Percentiles rank a stretch among this genome's conserved stretches.
Conservation (phyloP, 805 yeast species). For the Sugiyamaella valdiviana region DNA sequence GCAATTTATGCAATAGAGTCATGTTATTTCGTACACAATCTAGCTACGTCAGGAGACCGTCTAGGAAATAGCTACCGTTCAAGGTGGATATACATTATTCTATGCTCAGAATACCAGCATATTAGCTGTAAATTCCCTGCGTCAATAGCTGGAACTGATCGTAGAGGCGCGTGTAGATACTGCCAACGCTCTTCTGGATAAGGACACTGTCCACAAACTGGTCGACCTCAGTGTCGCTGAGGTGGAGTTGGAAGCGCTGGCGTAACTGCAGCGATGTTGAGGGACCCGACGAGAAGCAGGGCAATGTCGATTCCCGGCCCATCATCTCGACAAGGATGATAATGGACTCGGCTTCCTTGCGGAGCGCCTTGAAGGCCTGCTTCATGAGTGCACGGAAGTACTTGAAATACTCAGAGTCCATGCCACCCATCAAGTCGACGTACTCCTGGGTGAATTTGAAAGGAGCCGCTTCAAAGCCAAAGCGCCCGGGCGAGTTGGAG, state of each 20-base stretch:
- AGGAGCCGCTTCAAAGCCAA: slow-evolving; percentile 97
- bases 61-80: too few relatives aligned
- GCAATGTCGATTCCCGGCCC: slow-evolving; percentile 85
- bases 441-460: slow-evolving; percentile 89
- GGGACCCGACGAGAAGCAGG: slow-evolving; percentile 86
- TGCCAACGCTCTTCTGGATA: slow-evolving; percentile 77
- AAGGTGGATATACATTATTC: not conserved
- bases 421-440: slow-evolving; percentile 80
- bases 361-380: slow-evolving; percentile 64
- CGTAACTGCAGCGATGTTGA: slow-evolving; percentile 71
- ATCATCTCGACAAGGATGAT: slow-evolving; percentile 83
- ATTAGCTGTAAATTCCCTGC: slow-evolving; percentile 72
- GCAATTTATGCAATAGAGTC: too few relatives aligned
- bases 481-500: slow-evolving; percentile 93
- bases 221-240: slow-evolving; percentile 67
- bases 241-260: slow-evolving; percentile 70
- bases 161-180: slow-evolving; percentile 83
- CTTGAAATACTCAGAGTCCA: slow-evolving; percentile 52
- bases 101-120: not conserved
- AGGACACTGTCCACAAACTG: slow-evolving; percentile 69
- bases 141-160: slow-evolving; percentile 93
- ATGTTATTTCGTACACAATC: too few relatives aligned
- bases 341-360: slow-evolving; percentile 68
- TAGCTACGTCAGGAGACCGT: too few relatives aligned
- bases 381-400: slow-evolving; percentile 60